Evolutionary conservation across 2,329 filamentous ascomycete genomes (phyloP).

Genomic region (Hypoxylon sp.): DNA sequence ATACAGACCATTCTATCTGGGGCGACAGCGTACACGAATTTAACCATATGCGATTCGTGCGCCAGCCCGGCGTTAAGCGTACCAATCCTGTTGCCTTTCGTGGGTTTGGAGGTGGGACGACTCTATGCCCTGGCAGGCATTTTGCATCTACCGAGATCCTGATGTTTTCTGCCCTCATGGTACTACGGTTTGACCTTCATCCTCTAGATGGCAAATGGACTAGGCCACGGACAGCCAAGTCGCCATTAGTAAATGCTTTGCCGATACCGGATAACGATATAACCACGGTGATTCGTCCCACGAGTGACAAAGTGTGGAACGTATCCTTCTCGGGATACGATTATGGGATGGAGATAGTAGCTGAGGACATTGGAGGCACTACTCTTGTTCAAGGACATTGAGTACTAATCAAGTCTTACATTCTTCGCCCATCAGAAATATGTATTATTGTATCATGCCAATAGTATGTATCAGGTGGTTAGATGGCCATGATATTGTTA

Average conservation of each 20-base stretch:
- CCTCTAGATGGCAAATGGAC: conserved; percentile 23
- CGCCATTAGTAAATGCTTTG: conserved; percentile 9
- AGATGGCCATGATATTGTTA: too few relatives aligned
- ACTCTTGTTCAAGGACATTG: not conserved
- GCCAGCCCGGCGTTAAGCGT: conserved; percentile 11
- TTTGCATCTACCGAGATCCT: conserved; percentile 40
- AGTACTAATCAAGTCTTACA: too few relatives aligned
- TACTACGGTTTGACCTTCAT: conserved; percentile 34
- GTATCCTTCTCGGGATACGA: conserved; percentile 19
- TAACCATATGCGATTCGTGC: conserved; percentile 20
- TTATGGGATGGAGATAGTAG: conserved; percentile 20
- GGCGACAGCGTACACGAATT: conserved; percentile 17
- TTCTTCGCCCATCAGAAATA: too few relatives aligned
- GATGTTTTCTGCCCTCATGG: conserved; percentile 33
- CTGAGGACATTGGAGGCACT: conserved; percentile 5
- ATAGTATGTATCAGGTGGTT: not conserved
- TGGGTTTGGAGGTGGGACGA: conserved; percentile 38
- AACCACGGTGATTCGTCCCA: conserved; percentile 5
- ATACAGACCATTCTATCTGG: conserved; percentile 4
- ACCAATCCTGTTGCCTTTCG: conserved; percentile 37
- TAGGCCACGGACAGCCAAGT: conserved; percentile 11
- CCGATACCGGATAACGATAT: conserved; percentile 23
- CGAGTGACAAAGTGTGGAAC: conserved; percentile 15
- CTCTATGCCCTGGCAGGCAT: conserved; percentile 38
- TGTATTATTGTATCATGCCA: too few relatives aligned